Evolutionary conservation across 23 red algal genomes (phyloP).

Genomic region (Gracilaria domingensis): DNA sequence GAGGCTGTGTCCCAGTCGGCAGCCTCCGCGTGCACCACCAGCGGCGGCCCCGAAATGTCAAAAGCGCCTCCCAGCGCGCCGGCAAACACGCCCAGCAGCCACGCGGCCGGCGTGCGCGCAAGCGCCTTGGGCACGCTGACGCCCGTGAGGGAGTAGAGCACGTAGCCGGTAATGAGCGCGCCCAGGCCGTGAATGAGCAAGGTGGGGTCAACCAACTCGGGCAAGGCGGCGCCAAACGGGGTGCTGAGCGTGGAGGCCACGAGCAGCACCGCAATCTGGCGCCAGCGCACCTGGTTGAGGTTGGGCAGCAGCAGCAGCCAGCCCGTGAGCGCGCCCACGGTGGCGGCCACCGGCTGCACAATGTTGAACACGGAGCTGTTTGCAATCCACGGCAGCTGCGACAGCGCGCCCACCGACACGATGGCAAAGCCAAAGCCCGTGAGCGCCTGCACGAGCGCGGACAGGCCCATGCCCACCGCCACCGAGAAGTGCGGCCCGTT

Average conservation of each 20-base stretch:
- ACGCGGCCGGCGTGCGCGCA: slow-evolving; percentile 54
- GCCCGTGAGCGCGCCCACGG: slow-evolving; percentile 52
- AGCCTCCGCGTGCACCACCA: slow-evolving; percentile 74
- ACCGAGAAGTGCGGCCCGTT: slow-evolving; percentile 64
- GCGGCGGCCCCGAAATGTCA: slow-evolving; percentile 79
- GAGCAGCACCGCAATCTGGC: slow-evolving; percentile 49
- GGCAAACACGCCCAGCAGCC: slow-evolving; percentile 62
- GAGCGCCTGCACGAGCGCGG: slow-evolving; percentile 80
- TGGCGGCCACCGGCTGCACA: slow-evolving; percentile 83
- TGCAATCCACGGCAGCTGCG: slow-evolving; percentile 84
- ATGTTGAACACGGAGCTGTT: slow-evolving; percentile 78
- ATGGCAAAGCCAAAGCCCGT: slow-evolving; percentile 93
- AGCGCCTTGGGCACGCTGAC: slow-evolving; percentile 65
- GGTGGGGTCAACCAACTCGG: slow-evolving; percentile 61
- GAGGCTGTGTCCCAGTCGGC: slow-evolving; percentile 57
- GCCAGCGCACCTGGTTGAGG: slow-evolving; percentile 63
- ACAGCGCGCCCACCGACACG: slow-evolving; percentile 75
- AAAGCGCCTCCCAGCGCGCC: slow-evolving; percentile 82
- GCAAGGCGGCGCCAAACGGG: slow-evolving; percentile 65
- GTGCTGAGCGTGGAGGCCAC: slow-evolving; percentile 64
- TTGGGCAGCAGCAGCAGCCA: slow-evolving; percentile 64
- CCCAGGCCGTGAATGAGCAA: slow-evolving; percentile 68
- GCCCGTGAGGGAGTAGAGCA: slow-evolving; percentile 61
- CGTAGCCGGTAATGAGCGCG: slow-evolving; percentile 76
- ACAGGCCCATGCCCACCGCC: slow-evolving; percentile 71